Percentiles rank a stretch among this genome's conserved stretches.
phyloP scores from a whole-genome alignment of 2,329 filamentous ascomycete genomes.

The Endoconidiophora polonica region DNA sequence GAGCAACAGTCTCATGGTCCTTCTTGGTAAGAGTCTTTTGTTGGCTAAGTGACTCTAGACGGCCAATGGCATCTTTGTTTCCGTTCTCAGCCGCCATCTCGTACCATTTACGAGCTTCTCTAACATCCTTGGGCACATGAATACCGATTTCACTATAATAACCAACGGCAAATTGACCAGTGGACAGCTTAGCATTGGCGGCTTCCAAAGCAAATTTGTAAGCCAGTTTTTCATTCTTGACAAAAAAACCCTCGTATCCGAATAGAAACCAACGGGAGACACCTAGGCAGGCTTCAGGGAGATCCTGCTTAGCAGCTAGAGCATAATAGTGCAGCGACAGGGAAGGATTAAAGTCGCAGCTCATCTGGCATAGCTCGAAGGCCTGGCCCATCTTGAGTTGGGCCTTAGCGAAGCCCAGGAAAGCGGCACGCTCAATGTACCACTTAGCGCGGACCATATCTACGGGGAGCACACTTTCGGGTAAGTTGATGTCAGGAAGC shows the following conservation, averaged over 20 bases:
- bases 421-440: conserved; percentile 93
- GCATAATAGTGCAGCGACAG: conserved; percentile 92
- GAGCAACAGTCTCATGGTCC: conserved; percentile 83
- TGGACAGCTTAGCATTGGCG: conserved; percentile 63
- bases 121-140: conserved; percentile 65
- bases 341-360: conserved; percentile 86
- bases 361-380: conserved; percentile 84
- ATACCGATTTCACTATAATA: conserved; percentile 98
- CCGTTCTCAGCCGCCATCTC: conserved; percentile 74
- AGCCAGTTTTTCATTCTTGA: conserved; percentile 88
- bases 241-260: conserved; percentile 78
- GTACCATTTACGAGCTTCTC: conserved; percentile 79
- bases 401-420: conserved; percentile 87
- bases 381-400: conserved; percentile 95
- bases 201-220: conserved; percentile 83
- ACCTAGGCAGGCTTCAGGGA: conserved; percentile 84
- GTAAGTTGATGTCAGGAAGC: conserved; percentile 75
- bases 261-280: conserved; percentile 99
- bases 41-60: conserved; percentile 70
- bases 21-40: conserved; percentile 73
- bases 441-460: conserved; percentile 60
- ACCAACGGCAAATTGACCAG: conserved; percentile 88
- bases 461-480: conserved; percentile 49
- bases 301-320: conserved; percentile 77
- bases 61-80: conserved; percentile 70